Conservation (phyloP, 768 basidiomycete species). For the Auriculariales sp. region DNA sequence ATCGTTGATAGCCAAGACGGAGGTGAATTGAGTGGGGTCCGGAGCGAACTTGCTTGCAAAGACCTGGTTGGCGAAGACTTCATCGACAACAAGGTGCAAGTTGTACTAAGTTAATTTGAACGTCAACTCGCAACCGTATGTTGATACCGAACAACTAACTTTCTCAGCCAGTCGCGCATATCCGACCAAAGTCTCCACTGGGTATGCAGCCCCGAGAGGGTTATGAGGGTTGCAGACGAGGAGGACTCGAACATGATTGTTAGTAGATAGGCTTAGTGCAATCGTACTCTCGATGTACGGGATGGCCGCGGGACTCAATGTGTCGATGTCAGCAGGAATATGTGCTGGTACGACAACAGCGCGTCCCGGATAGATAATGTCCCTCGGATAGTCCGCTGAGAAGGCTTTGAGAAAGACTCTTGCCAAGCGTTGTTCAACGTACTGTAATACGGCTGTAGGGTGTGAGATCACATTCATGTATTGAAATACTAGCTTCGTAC, state of each 20-base stretch:
- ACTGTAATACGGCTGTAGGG: background rate
- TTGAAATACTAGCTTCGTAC: background rate
- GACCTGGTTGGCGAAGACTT: constrained; percentile 2
- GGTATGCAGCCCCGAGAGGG: constrained; percentile 1
- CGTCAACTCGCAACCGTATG: background rate
- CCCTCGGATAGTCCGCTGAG: background rate
- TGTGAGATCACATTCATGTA: background rate
- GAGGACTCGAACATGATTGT: background rate
- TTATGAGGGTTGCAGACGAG: constrained; percentile 5
- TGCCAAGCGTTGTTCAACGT: too few species aligned
- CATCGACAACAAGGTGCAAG: background rate
- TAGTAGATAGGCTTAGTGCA: background rate
- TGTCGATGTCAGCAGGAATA: background rate
- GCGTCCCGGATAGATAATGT: background rate
- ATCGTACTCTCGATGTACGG: background rate
- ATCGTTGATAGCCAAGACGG: background rate
- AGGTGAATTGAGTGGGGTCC: background rate
- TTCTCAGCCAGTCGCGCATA: background rate
- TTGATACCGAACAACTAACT: too few species aligned
- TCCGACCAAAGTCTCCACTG: background rate
- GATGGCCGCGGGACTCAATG: background rate
- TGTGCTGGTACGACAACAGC: background rate
- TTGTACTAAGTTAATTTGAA: background rate
- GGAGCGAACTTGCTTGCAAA: background rate
- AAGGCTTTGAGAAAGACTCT: too few species aligned